Conservation (phyloP, 2,329 filamentous ascomycete species). For the Capronia americana region DNA sequence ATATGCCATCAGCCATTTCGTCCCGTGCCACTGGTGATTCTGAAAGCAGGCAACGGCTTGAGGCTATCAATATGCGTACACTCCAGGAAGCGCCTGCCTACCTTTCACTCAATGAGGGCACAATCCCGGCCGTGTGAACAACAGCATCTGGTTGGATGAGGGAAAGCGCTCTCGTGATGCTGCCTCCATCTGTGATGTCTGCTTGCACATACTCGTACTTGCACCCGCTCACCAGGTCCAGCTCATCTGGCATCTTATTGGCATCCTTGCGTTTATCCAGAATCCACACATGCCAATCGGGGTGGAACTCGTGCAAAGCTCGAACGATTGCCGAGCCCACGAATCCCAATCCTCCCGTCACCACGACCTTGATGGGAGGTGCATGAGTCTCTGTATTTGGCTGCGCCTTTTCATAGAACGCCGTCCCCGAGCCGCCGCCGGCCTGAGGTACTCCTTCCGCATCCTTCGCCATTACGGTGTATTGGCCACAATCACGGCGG, state of each 20-base stretch:
- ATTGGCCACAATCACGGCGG: not conserved
- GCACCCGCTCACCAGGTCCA: slow-evolving; percentile 24
- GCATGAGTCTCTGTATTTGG: not conserved
- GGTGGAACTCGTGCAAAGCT: slow-evolving; percentile 47
- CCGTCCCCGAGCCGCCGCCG: not conserved
- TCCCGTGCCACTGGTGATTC: slow-evolving; percentile 21
- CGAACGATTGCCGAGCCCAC: slow-evolving; percentile 49
- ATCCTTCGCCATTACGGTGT: slow-evolving; percentile 10
- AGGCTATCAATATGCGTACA: not conserved
- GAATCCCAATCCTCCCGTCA: slow-evolving; percentile 51
- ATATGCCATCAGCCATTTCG: slow-evolving; percentile 30
- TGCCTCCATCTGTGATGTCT: slow-evolving; percentile 44
- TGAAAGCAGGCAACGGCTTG: not conserved
- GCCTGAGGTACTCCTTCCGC: slow-evolving; percentile 4
- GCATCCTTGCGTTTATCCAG: slow-evolving; percentile 43
- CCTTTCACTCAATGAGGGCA: slow-evolving; percentile 48
- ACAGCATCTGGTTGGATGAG: slow-evolving; percentile 56
- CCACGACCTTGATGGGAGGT: slow-evolving; percentile 40
- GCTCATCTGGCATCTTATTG: slow-evolving; percentile 2
- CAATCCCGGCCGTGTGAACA: slow-evolving; percentile 61
- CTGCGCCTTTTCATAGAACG: not conserved
- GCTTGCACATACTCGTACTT: slow-evolving; percentile 27
- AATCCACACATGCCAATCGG: slow-evolving; percentile 46
- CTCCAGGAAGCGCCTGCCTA: slow-evolving; percentile 12
- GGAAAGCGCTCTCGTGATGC: slow-evolving; percentile 47